Conservation (phyloP, 768 basidiomycete genomes). For the Hericium erinaceus region DNA sequence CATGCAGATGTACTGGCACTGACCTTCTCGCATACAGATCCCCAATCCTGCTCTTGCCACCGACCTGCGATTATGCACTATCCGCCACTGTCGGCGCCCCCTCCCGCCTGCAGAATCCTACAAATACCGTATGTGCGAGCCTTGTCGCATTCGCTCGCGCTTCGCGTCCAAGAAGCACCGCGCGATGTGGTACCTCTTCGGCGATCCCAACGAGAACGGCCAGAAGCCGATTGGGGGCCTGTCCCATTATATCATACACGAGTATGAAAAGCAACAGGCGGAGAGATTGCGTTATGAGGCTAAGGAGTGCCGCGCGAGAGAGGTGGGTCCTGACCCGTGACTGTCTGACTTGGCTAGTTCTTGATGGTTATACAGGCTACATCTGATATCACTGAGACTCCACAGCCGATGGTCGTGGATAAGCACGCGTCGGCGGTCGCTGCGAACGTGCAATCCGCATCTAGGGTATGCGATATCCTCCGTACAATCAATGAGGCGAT, state of each 20-base stretch:
- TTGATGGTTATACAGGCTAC: too few species aligned
- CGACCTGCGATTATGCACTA: background rate
- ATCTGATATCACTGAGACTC: too few species aligned
- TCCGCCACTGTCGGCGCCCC: background rate
- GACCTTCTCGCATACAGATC: background rate
- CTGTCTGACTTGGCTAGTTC: too few species aligned
- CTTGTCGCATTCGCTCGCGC: background rate
- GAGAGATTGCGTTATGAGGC: background rate
- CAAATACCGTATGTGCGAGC: background rate
- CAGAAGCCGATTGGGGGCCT: background rate
- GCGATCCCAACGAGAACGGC: background rate
- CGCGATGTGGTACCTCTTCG: background rate
- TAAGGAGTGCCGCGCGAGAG: too few species aligned
- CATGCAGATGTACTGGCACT: background rate
- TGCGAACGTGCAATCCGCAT: too few species aligned
- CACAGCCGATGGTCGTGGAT: too few species aligned
- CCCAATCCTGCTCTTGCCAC: background rate
- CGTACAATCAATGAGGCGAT: too few species aligned
- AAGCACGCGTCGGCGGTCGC: too few species aligned
- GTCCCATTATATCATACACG: background rate
- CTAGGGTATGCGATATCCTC: too few species aligned
- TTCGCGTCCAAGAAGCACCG: background rate
- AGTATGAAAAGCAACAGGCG: background rate
- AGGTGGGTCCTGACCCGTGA: too few species aligned
- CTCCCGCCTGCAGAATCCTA: background rate